Evolutionary conservation across 139 green algal genomes (phyloP), one percentile per base, ranked within the genome.

Genomic region (Protoeuglena noctilucae): DNA sequence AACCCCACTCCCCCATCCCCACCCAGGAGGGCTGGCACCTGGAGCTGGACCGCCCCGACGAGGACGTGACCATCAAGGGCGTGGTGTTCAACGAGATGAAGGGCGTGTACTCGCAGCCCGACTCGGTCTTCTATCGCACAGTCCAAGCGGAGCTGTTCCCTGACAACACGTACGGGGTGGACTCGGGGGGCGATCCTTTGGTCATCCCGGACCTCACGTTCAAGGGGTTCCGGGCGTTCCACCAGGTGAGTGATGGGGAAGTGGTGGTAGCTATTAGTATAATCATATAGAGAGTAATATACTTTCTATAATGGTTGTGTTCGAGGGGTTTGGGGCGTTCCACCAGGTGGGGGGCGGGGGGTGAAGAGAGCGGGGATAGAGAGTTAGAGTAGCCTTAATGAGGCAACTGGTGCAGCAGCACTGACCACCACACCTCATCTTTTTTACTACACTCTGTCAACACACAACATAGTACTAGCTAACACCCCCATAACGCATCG

Each of bases 81-180:
- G 91, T 98, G 51, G 91, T 98, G 53, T 98, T 95, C 80, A 98
- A 98, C 65, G 91, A 98, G 75, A 98, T 98, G 91, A 98, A 98
- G 85, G 91, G 91, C 29, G 91, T 97, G 16, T 98, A 97, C 84
- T 93, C 78, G 19, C 86, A 78, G 25, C 90, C 91, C 22, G 91
- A 98, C 77, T 75, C 58, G 5, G 67, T 93, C 28, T 84, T 89
- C 65, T 85, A 76, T 53, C 73, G 86, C 45, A 48, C 59, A 16
- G 73, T 78, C 29, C 85, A 95, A 80, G 65, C 81, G 57, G 75
- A 64, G 39, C 50, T 80, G 21, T 81, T 75, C 57, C 75, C 75
- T 43, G 61, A 72, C 40, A 81, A 75, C 57, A 73, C 63, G 22
- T 93, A 93, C 62, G 63, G 70, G 24, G 78, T 93, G 40, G 91